phyloP scores from a whole-genome alignment of 169 alveolate species.

The Plasmodium reichenowi region DNA sequence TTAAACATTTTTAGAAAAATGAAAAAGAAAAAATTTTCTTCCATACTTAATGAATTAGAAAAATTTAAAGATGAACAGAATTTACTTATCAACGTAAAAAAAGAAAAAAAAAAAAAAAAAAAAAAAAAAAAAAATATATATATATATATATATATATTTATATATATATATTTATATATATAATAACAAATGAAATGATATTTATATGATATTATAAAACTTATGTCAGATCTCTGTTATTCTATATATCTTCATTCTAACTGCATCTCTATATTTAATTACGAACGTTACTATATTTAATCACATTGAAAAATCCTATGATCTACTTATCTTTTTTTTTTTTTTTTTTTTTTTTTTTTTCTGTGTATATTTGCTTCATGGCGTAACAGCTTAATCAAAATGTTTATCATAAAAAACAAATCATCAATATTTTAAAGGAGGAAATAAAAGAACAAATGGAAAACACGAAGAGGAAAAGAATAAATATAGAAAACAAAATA shows the following conservation, averaged over 20 bases:
- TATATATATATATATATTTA: neutral
- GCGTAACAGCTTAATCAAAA: slow-evolving; percentile 31
- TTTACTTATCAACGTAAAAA: slow-evolving; percentile 28
- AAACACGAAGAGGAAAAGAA: slow-evolving; percentile 30
- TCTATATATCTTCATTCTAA: too few species aligned
- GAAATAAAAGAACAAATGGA: slow-evolving; percentile 69
- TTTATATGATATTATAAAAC: neutral
- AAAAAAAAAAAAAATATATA: too few species aligned
- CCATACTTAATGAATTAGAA: slow-evolving; percentile 33
- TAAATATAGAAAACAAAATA: slow-evolving; percentile 25
- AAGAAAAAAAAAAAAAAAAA: neutral
- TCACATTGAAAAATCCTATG: neutral
- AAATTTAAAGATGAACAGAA: slow-evolving; percentile 55
- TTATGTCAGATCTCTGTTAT: neutral
- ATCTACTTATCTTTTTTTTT: neutral
- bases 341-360: neutral
- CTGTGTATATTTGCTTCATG: neutral
- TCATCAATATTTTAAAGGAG: slow-evolving; percentile 49
- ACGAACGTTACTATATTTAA: neutral
- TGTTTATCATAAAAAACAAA: slow-evolving; percentile 72
- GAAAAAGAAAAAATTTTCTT: slow-evolving; percentile 29
- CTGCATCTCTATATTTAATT: neutral
- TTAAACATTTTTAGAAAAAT: slow-evolving; percentile 44
- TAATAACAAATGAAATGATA: neutral
- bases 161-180: neutral